These are phyloP conservation scores for Polyporus tsugae DNA, from an alignment of 1,284 basidiomycete species.

Conservation along the genomic window DNA sequence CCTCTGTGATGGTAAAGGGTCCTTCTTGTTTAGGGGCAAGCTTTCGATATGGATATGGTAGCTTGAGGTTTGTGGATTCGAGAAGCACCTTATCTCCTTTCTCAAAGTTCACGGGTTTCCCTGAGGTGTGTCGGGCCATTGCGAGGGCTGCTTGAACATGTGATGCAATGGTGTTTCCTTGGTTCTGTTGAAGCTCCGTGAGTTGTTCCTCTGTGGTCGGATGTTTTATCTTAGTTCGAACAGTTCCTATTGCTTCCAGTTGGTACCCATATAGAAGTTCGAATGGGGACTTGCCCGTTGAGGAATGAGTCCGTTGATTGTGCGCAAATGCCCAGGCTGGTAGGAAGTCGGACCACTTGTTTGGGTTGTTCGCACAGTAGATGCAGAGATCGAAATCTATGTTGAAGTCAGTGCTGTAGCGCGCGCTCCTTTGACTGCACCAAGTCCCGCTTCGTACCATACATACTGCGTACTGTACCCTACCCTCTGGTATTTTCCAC, in stretches of 20 bases:
- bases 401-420: too few relatives aligned
- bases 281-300: background rate
- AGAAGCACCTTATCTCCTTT: conserved; percentile 19
- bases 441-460: too few relatives aligned
- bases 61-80: conserved; percentile 8
- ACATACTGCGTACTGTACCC: too few relatives aligned
- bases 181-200: background rate
- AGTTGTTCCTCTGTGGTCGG: conserved; percentile 6
- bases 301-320: background rate
- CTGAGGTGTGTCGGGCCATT: conserved; percentile 2
- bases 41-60: conserved; percentile 9
- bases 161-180: conserved; percentile 1
- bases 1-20: conserved; percentile 8
- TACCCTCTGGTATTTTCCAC: too few relatives aligned
- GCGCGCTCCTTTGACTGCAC: too few relatives aligned
- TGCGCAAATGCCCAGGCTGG: background rate
- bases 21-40: conserved; percentile 13
- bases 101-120: background rate
- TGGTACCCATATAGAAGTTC: background rate
- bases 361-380: conserved; percentile 34
- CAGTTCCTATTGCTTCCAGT: background rate
- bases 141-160: background rate
- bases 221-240: background rate
- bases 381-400: conserved; percentile 36
- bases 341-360: conserved; percentile 17